Evolutionary conservation across 2,329 filamentous ascomycete species (phyloP).

Genomic region (Fusarium proliferatum): DNA sequence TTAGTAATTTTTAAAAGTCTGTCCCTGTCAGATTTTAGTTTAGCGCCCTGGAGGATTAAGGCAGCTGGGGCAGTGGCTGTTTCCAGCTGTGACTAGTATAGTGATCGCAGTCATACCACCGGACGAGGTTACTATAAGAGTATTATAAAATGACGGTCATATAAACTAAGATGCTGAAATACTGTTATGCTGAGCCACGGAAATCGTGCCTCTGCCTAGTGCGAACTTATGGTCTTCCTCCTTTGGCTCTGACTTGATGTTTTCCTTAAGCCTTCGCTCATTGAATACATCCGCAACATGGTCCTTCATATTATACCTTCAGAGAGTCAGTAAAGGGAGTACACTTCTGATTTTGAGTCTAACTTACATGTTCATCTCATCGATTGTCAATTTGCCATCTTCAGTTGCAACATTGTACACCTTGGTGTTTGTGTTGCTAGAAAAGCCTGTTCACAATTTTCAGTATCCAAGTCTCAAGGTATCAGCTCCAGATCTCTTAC

Average conservation of each 20-base stretch:
- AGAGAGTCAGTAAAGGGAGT: neutral
- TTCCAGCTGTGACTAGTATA: neutral
- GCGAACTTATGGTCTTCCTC: neutral
- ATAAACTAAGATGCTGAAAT: neutral
- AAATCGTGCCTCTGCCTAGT: neutral
- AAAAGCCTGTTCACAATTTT: neutral
- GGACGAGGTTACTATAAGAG: neutral
- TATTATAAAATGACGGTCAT: neutral
- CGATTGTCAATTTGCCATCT: neutral
- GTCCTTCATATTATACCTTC: neutral
- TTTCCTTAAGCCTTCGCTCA: neutral
- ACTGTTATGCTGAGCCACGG: neutral
- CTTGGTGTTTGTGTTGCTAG: neutral
- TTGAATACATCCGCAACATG: neutral
- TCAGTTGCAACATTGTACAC: neutral
- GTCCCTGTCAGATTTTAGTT: neutral
- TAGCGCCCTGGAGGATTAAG: neutral
- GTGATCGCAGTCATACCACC: neutral
- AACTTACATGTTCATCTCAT: slow-evolving; percentile 6
- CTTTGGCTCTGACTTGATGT: neutral
- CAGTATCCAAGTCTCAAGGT: neutral
- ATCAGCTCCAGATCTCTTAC: neutral
- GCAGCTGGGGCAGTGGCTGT: neutral
- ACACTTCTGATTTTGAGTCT: accelerated
- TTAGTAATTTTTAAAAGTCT: neutral